These are phyloP conservation scores for Leccinum longicurvipes DNA, from an alignment of 768 basidiomycete species.

Conservation along the genomic window DNA sequence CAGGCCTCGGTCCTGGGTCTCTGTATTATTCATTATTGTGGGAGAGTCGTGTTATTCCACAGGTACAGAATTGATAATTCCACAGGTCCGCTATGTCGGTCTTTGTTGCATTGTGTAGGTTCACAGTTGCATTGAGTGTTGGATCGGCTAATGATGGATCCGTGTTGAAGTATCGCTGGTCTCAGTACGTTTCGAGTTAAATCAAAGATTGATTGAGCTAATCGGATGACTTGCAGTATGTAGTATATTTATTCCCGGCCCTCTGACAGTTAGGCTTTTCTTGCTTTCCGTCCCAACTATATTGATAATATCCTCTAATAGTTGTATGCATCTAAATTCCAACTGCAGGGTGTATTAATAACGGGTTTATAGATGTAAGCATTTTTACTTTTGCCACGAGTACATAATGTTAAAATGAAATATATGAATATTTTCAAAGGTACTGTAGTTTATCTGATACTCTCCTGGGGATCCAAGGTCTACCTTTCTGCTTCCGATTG, in stretches of 20 bases:
- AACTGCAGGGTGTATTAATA: too few relatives aligned
- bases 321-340: not conserved
- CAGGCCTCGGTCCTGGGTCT: conserved; percentile 8
- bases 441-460: not conserved
- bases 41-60: too few relatives aligned
- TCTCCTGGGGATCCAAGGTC: conserved; percentile 1
- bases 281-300: not conserved
- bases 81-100: conserved; percentile 1
- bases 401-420: not conserved
- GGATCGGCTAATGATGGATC: not conserved
- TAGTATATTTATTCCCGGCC: not conserved
- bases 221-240: not conserved
- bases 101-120: conserved; percentile 2
- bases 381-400: too few relatives aligned
- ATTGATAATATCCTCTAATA: not conserved
- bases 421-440: not conserved
- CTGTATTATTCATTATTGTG: conserved; percentile 6
- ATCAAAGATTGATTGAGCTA: not conserved
- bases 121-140: too few relatives aligned
- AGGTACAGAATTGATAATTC: not conserved
- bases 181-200: not conserved
- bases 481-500: conserved; percentile 11
- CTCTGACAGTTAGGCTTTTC: not conserved
- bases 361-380: conserved; percentile 11
- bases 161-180: not conserved